Conservation (phyloP, 2,329 filamentous ascomycete species). For the Colletotrichum sansevieriae region DNA sequence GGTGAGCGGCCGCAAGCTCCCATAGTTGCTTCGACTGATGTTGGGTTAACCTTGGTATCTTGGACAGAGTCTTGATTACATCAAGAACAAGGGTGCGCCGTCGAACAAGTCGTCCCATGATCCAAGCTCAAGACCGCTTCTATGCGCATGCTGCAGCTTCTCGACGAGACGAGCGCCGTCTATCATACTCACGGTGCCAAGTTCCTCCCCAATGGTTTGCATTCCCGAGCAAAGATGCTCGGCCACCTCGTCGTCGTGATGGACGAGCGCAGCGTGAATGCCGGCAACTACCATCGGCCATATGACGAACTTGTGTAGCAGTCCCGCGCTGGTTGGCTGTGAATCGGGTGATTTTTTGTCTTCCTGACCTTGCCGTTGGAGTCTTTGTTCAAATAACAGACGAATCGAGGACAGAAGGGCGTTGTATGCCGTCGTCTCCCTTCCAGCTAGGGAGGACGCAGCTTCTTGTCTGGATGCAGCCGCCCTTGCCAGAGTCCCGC, state of each 20-base stretch:
- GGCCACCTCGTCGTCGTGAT: background rate
- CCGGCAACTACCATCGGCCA: slow-evolving; percentile 27
- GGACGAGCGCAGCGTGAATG: slow-evolving; percentile 15
- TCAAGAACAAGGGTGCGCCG: slow-evolving; percentile 30
- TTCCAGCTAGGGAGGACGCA: background rate
- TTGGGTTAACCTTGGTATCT: slow-evolving; percentile 12
- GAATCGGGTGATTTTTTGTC: background rate
- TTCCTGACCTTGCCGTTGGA: background rate
- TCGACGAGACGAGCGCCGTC: slow-evolving; percentile 31
- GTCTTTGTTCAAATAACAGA: slow-evolving; percentile 20
- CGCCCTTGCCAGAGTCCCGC: background rate
- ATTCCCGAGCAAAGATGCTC: slow-evolving; percentile 18
- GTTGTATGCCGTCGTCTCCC: background rate
- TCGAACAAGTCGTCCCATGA: slow-evolving; percentile 28
- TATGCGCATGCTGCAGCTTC: background rate
- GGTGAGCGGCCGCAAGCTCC: slow-evolving; percentile 13
- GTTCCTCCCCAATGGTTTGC: slow-evolving; percentile 19
- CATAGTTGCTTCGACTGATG: background rate
- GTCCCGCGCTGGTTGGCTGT: slow-evolving; percentile 9
- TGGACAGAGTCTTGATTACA: slow-evolving; percentile 8
- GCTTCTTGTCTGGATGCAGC: fast-evolving
- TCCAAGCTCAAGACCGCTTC: background rate
- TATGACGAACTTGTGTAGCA: slow-evolving; percentile 26
- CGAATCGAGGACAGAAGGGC: background rate
- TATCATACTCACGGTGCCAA: slow-evolving; percentile 30